Conservation (phyloP, 2,329 filamentous ascomycete genomes). For the Chaetothyriales sp. region DNA sequence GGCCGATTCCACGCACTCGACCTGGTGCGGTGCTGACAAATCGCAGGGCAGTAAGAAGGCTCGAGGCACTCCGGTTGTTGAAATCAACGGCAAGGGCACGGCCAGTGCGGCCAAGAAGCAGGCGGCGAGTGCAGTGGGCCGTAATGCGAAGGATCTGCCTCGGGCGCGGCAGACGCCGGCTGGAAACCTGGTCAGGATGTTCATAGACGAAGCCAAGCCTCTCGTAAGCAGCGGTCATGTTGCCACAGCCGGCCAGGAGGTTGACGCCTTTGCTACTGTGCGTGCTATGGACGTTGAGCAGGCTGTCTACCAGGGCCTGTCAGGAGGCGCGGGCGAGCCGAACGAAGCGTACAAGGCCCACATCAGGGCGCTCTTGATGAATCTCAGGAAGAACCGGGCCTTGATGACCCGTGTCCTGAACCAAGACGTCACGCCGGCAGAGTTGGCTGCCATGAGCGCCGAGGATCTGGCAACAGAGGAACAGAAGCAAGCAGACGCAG, state of each 20-base stretch:
- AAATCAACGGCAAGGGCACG: conserved; percentile 4
- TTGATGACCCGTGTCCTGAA: conserved; percentile 64
- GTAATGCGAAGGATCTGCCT: conserved; percentile 26
- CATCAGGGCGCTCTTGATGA: conserved; percentile 65
- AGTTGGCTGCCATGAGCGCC: conserved; percentile 72
- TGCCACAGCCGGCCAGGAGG: conserved; percentile 49
- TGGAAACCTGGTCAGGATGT: conserved; percentile 55
- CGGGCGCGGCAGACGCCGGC: conserved; percentile 28
- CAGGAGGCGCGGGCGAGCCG: conserved; percentile 37
- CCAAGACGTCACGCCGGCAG: conserved; percentile 56
- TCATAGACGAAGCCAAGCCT: conserved; percentile 51
- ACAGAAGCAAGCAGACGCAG: conserved; percentile 51
- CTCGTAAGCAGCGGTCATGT: conserved; percentile 53
- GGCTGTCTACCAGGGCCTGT: conserved; percentile 42
- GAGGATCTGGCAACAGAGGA: conserved; percentile 90
- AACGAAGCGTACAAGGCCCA: conserved; percentile 46
- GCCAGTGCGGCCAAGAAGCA: conserved; percentile 11
- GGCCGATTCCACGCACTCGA: neutral
- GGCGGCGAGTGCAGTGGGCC: conserved; percentile 21
- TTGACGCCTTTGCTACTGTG: conserved; percentile 52
- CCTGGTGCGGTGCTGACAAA: conserved; percentile 17
- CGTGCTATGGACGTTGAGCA: conserved; percentile 72
- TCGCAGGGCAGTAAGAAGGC: conserved; percentile 18
- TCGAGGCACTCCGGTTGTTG: conserved; percentile 11
- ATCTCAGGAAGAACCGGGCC: conserved; percentile 76